Evolutionary conservation across 495 filamentous ascomycete species (phyloP).

Genomic region (Aspergillus heteromorphus): DNA sequence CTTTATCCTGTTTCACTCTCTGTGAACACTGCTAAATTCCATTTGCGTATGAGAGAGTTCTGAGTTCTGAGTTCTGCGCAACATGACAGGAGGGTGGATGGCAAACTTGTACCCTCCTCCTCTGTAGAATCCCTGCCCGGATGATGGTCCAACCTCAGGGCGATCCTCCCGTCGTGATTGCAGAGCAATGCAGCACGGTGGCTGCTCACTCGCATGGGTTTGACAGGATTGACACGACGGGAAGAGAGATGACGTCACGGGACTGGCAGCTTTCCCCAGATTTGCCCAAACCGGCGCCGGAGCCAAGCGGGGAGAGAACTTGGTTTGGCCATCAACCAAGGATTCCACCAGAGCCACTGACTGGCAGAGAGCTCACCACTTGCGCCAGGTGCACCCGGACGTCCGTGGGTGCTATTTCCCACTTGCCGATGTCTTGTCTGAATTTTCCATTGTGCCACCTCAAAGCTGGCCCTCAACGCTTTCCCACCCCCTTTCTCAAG

Average conservation of each 20-base stretch:
- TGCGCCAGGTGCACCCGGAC: too few species aligned
- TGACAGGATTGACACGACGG: not conserved
- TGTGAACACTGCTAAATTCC: too few species aligned
- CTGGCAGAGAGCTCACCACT: too few species aligned
- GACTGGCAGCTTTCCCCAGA: conserved; percentile 14
- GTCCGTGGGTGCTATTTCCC: too few species aligned
- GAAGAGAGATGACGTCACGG: conserved; percentile 6
- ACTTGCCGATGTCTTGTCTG: too few species aligned
- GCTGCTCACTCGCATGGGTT: not conserved
- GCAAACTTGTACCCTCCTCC: not conserved
- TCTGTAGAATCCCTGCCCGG: not conserved
- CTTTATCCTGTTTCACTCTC: too few species aligned
- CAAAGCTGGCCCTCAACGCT: not conserved
- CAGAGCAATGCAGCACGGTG: not conserved
- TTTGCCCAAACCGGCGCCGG: not conserved
- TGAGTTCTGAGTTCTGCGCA: too few species aligned
- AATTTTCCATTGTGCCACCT: not conserved
- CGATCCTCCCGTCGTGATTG: not conserved
- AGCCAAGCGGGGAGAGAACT: not conserved
- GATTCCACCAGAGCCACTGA: not conserved
- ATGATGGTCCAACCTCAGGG: not conserved
- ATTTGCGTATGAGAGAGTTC: too few species aligned
- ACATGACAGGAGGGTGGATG: too few species aligned
- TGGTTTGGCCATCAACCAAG: not conserved
- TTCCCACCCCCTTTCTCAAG: not conserved